Conservation (phyloP, 805 yeast species). For the Wickerhamomyces queroliae region DNA sequence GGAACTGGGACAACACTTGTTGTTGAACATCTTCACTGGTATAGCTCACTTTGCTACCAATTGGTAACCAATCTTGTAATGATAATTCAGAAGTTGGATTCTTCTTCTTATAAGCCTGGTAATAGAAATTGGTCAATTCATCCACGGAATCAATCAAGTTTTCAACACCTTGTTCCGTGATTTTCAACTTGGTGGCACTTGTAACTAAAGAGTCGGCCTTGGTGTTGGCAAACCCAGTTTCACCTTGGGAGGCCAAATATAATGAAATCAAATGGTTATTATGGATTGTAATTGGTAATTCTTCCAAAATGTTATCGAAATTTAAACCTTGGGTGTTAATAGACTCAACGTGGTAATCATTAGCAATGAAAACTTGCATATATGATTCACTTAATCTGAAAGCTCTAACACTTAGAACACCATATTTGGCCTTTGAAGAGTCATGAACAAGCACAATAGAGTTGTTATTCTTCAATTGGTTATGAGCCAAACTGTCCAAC, state of each 20-base stretch:
- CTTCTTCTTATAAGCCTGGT: slow-evolving; percentile 21
- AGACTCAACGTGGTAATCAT: slow-evolving; percentile 61
- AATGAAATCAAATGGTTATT: slow-evolving; percentile 64
- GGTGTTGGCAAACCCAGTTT: slow-evolving; percentile 16
- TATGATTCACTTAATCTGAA: slow-evolving; percentile 61
- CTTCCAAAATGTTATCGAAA: slow-evolving; percentile 63
- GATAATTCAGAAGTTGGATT: slow-evolving; percentile 6
- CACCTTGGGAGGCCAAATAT: slow-evolving; percentile 34
- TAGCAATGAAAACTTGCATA: slow-evolving; percentile 40
- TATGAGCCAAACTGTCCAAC: slow-evolving; percentile 62
- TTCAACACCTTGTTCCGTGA: slow-evolving; percentile 15
- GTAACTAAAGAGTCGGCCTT: slow-evolving; percentile 14
- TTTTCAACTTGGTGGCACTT: slow-evolving; percentile 12
- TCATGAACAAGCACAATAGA: slow-evolving; percentile 60
- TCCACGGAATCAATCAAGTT: slow-evolving; percentile 20
- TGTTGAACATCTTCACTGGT: slow-evolving; percentile 22
- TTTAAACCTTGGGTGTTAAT: slow-evolving; percentile 55
- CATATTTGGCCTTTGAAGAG: slow-evolving; percentile 60
- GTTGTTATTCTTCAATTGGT: slow-evolving; percentile 51
- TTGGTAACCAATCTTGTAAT: slow-evolving; percentile 23
- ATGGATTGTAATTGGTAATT: slow-evolving; percentile 58
- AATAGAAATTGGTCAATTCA: slow-evolving; percentile 19
- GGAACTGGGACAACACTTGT: slow-evolving; percentile 16
- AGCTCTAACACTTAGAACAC: slow-evolving; percentile 60
- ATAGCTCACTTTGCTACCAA: slow-evolving; percentile 23